Conservation (phyloP, 495 filamentous ascomycete species). For the Penicillium herquei region DNA sequence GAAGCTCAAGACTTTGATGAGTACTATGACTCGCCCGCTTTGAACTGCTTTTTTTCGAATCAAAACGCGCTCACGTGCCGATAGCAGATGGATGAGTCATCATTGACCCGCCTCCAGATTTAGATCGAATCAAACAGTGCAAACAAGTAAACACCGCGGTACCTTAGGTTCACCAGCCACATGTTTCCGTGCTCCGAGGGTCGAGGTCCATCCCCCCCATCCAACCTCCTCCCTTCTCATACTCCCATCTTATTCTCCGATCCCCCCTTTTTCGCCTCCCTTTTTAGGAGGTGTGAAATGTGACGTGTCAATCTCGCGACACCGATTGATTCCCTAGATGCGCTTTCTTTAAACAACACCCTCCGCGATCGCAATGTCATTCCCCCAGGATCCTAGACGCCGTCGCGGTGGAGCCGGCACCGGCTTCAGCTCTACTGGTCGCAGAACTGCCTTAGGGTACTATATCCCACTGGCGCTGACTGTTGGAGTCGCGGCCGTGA, state of each 20-base stretch:
- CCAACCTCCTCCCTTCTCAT: constrained; percentile 12
- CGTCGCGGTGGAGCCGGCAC: constrained; percentile 56
- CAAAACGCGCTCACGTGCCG: constrained; percentile 17
- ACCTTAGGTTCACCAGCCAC: constrained; percentile 40
- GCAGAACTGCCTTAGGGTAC: constrained; percentile 71
- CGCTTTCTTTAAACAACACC: constrained; percentile 25
- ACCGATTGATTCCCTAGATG: constrained; percentile 30
- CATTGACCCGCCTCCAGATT: constrained; percentile 18
- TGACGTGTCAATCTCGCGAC: constrained; percentile 22
- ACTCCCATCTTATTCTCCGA: constrained; percentile 24
- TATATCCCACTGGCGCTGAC: constrained; percentile 85
- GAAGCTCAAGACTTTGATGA: not conserved
- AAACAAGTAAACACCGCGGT: constrained; percentile 22
- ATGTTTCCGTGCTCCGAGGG: constrained; percentile 41
- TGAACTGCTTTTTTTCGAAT: constrained; percentile 3
- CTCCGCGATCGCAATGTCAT: constrained; percentile 71
- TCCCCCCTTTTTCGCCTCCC: constrained; percentile 8
- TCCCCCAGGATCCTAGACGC: constrained; percentile 61
- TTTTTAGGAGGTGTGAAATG: constrained; percentile 33
- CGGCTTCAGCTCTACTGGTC: constrained; percentile 52
- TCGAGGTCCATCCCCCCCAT: constrained; percentile 24
- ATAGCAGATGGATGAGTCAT: constrained; percentile 15
- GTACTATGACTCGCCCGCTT: not conserved
- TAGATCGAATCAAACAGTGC: constrained; percentile 6
- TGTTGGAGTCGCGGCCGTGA: constrained; percentile 78